Base-by-base conservation (phyloP, 257 asterid species). In the Salvia hispanica region DNA sequence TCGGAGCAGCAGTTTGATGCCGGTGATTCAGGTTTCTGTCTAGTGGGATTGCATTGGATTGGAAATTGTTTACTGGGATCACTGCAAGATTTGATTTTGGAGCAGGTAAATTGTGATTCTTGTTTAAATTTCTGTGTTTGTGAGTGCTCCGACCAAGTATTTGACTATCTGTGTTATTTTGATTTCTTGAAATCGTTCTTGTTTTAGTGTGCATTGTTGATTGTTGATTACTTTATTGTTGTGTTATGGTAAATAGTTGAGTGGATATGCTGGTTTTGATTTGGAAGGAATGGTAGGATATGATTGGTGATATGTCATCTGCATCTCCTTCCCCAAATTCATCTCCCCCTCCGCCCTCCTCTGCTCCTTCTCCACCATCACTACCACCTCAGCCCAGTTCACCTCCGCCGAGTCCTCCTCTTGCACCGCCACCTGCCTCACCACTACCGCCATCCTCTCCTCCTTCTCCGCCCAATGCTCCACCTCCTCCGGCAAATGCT, bases 291-390 rank as follows among this genome's bases (percentile, higher is more conserved):
- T 81, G 82, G 72, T 74, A 68, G 67, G 60, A 34, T 33, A 67
- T 54, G 67, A 18, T 58, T 75, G 65, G 52, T 42, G 47, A 44
- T 76, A 89, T 89, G 90, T 79, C 90, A 52, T 65, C 81, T 42
- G 40, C 78, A 70, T 73, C 88, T 78, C 85, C 88, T 36, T 71
- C 85, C 67, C 77, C 80, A 80, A 76, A 77, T 67, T 70, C 81
- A 25, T 65, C 77, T 5, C 80, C 85, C 10, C 28, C 73, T n/a
- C 75, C 66, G 9, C 42, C 8, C 11, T 40, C 45, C 9, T 40
- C 48, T 39, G 10, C 62, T 14, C 28, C 43, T 52, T 16, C 79
- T 2, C 64, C 74, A 4, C 68, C 74, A 9, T 73, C 71, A 0
- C 70, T 74, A 3, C 74, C 79, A 31, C 72, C 81, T 25, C 71